Conservation (phyloP, 1,284 basidiomycete species). For the Cystobasidiaceae sp. region DNA sequence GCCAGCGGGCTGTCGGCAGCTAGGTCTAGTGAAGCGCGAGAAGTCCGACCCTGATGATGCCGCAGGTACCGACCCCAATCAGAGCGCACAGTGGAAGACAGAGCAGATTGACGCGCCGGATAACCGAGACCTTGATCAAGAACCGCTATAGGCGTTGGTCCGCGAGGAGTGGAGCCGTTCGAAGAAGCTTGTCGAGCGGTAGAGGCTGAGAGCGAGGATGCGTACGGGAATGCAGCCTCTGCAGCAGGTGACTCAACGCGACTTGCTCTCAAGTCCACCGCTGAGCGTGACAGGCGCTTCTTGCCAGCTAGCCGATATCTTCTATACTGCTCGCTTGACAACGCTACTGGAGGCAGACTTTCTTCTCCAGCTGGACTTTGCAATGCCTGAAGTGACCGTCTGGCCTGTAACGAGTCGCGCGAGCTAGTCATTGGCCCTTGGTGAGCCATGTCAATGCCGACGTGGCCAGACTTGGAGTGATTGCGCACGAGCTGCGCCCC, state of each 20-base stretch:
- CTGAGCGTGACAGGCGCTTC: constrained; percentile 23
- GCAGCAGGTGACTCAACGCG: not conserved
- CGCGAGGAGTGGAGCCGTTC: not conserved
- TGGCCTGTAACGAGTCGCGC: too few relatives aligned
- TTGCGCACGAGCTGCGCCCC: not conserved
- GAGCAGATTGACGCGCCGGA: not conserved
- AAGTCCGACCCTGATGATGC: not conserved
- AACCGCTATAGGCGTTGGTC: not conserved
- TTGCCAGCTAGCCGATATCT: constrained; percentile 16
- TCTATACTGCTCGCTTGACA: not conserved
- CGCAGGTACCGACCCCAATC: not conserved
- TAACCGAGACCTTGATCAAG: not conserved
- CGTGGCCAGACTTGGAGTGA: constrained; percentile 14
- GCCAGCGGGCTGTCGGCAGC: not conserved
- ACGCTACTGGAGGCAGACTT: not conserved
- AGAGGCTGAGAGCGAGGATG: not conserved
- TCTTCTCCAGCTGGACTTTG: not conserved
- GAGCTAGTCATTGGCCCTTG: too few relatives aligned
- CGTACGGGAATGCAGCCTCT: not conserved
- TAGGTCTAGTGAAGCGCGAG: not conserved
- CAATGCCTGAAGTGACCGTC: too few relatives aligned
- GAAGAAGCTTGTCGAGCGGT: not conserved
- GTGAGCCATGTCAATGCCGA: constrained; percentile 11
- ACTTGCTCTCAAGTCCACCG: constrained; percentile 9
- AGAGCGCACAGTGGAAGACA: not conserved